Evolutionary conservation across 352 stramenopile species (phyloP), one percentile per base, ranked within the genome.

Genomic region (Globisporangium echinulatum): DNA sequence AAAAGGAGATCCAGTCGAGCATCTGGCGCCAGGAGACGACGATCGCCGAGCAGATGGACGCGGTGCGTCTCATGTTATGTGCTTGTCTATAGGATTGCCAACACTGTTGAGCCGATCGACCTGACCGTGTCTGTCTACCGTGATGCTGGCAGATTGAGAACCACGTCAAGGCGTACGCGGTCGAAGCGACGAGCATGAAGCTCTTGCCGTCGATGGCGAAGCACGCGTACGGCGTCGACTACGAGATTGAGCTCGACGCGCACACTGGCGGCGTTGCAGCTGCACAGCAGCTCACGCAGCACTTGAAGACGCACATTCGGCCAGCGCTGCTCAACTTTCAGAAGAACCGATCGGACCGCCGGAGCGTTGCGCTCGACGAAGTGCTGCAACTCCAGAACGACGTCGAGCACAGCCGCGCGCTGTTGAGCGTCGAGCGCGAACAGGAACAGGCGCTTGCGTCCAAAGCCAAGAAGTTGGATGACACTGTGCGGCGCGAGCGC

Each of bases 151-250:
- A 90, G 79, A 65, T 94, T 37, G 77, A 87, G 46, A 63, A 49
- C 33, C 63, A 79, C 39, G 79, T 97, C 13, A 67, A 87, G 48
- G 66, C 80, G 39, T 98, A 98, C 70, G 88, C 90, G 48, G 58
- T 69, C 43, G 84, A 76, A 38, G 85, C 87, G 15, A 83, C 72
- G 19, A 63, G 81, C 49, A 79, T 99, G 52, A 91, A 96, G 61
- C 74, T 98, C 25, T 56, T 97, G 57, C 92, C 91, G 3, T 49
- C 74, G 43, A 79, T 83, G 47, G 88, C 87, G 1, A 94, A 96
- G 51, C 89, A 97, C 67, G 75, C 82, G 33, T 62, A 79, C 17
- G 77, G 81, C 1, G 71, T 90, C 14, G 77, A 96, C 67, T 94
- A 87, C 49, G 68, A 70, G 38, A 85, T 96, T 19, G 71, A 77